A percentile compares a stretch with the other conserved stretches of the same genome.
These are phyloP conservation scores for Hansenula sp. DNA, from an alignment of 1,139 yeast species.

Conservation along the genomic window DNA sequence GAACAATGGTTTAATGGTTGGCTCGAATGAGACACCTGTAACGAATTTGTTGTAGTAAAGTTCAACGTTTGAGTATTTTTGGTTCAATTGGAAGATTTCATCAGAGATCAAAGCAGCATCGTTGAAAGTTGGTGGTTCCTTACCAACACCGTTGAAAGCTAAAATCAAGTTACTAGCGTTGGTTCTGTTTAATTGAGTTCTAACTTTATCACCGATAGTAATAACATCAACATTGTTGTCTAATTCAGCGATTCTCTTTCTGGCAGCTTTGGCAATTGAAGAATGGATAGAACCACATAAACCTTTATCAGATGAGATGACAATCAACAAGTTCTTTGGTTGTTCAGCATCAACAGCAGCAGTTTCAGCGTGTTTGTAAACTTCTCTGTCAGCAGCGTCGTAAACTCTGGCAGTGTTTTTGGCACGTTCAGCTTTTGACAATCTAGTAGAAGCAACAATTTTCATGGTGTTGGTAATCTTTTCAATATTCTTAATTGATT, in stretches of 20 bases:
- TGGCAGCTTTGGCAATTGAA: constrained; percentile 86
- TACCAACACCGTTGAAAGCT: constrained; percentile 88
- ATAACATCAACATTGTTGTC: constrained; percentile 75
- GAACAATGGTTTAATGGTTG: constrained; percentile 65
- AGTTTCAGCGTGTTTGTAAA: constrained; percentile 81
- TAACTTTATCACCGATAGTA: constrained; percentile 91
- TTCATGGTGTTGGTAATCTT: constrained; percentile 99
- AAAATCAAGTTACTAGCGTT: constrained; percentile 65
- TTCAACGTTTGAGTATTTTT: constrained; percentile 70
- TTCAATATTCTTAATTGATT: constrained; percentile 97
- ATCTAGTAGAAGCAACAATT: constrained; percentile 97
- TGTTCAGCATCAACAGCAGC: constrained; percentile 41
- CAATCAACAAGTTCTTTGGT: constrained; percentile 71
- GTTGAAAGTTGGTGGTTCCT: constrained; percentile 90
- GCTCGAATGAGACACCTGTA: constrained; percentile 88
- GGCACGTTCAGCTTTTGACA: constrained; percentile 93
- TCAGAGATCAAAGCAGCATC: constrained; percentile 91
- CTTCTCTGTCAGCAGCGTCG: constrained; percentile 76
- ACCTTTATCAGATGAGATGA: constrained; percentile 95
- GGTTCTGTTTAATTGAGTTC: constrained; percentile 83
- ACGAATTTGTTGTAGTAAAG: constrained; percentile 85
- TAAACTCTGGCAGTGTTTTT: constrained; percentile 87
- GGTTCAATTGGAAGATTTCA: constrained; percentile 65
- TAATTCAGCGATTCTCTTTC: constrained; percentile 55
- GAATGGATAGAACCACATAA: constrained; percentile 98